phyloP scores from a whole-genome alignment of 176 grass and related monocot species.

The Saccharum officinarum region DNA sequence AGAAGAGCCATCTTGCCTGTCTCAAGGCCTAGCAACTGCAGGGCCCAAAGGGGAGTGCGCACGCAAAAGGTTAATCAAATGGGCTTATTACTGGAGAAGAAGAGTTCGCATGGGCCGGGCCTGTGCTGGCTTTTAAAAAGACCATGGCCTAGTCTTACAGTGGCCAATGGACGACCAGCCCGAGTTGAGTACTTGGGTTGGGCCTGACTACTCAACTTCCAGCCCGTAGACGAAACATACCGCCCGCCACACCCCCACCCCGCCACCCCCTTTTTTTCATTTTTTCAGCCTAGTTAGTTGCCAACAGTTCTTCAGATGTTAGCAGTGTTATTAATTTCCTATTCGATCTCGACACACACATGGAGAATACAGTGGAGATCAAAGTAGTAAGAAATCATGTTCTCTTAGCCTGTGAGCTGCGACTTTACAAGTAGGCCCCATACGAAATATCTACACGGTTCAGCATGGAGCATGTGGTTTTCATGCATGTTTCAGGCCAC shows the following conservation, averaged over 20 bases:
- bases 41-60: conserved; percentile 14
- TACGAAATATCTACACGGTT: not conserved
- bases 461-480: not conserved
- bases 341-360: too few species aligned
- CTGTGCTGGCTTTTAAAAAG: not conserved
- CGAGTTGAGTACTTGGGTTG: not conserved
- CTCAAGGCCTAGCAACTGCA: too few species aligned
- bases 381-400: not conserved
- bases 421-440: not conserved
- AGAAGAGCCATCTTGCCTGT: too few species aligned
- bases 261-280: not conserved
- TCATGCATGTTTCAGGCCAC: not conserved
- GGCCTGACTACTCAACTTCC: not conserved
- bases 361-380: not conserved
- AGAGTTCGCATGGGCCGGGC: not conserved
- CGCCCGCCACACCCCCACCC: too few species aligned
- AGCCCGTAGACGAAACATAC: not conserved
- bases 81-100: not conserved
- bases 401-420: not conserved
- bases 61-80: not conserved
- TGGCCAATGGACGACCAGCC: not conserved
- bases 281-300: not conserved
- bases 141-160: not conserved
- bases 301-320: not conserved
- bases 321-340: not conserved